Base-by-base conservation (phyloP, 2,329 filamentous ascomycete genomes). In the Rutstroemia sp. region DNA sequence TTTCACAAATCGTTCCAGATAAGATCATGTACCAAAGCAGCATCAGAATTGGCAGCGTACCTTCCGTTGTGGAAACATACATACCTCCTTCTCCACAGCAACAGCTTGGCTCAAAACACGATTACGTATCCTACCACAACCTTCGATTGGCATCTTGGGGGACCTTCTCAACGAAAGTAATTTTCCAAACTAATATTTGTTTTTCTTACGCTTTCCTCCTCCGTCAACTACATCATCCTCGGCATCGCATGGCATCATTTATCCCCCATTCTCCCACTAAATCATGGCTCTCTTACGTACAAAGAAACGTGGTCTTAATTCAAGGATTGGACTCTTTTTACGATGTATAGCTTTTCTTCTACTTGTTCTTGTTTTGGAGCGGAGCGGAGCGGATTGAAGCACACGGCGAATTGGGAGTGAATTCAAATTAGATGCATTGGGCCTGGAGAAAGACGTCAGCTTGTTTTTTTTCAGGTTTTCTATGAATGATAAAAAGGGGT, bases 111-210 rank as follows among this genome's bases (percentile, higher is more conserved):
- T 55, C 27, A 30, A 34, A 50, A 37, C 38, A 50, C 37, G 30
- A 42, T 44, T 38, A 53, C 59, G 27, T 30, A 30, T 30, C 27
- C 27, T 30, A 53, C 59, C 55, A 53, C 53, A 49, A 56, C 50
- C 49, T 57, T 49, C 50, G 54, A 42, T 48, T 52, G 50, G 63
- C 60, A 58, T 50, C 50, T 51, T 46, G 44, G 44, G 19, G 53
- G 39, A 41, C 27, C 46, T 50, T 55, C 37, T 37, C 38, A 55
- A 34, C 53, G 46, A 55, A 55, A 48, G 21, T 63, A 60, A 63
- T 51, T 59, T 65, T 62, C 57, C 62, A 64, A 58, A 62, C 63
- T 66, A 68, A 65, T 66, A 66, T 62, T 59, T 66, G 59, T 62
- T 62, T 62, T 63, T 37, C 49, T 44, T 45, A 56, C 37, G 45